Conservation (phyloP, 106 monocot species). For the Chionographis japonica region DNA sequence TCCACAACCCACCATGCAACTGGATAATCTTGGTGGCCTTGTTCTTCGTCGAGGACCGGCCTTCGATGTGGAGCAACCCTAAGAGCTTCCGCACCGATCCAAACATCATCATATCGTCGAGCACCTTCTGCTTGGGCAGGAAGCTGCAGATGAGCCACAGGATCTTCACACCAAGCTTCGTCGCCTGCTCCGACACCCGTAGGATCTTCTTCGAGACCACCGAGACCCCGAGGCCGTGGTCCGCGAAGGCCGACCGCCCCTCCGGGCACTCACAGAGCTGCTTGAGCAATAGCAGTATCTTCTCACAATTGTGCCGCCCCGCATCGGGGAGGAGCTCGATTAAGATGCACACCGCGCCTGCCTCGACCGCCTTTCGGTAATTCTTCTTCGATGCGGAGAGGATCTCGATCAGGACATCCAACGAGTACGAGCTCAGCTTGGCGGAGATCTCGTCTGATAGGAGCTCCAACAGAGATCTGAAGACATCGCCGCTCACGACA, state of each 20-base stretch:
- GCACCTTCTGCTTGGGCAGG: slow-evolving; percentile 41
- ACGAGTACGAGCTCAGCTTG: slow-evolving; percentile 39
- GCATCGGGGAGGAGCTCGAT: slow-evolving; percentile 69
- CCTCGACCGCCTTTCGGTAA: slow-evolving; percentile 45
- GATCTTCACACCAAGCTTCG: slow-evolving; percentile 64
- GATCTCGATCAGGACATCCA: slow-evolving; percentile 52
- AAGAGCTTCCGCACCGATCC: slow-evolving; percentile 66
- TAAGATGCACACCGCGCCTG: slow-evolving; percentile 52
- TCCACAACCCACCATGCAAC: slow-evolving; percentile 53
- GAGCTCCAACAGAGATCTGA: slow-evolving; percentile 64
- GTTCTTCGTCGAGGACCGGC: slow-evolving; percentile 44
- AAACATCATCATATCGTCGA: slow-evolving; percentile 59
- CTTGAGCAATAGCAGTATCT: slow-evolving; percentile 49
- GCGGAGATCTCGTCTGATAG: slow-evolving; percentile 59
- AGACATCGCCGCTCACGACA: slow-evolving; percentile 16
- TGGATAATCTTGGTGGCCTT: slow-evolving; percentile 52
- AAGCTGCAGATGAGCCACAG: slow-evolving; percentile 55
- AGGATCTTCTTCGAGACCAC: slow-evolving; percentile 58
- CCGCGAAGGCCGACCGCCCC: slow-evolving; percentile 57
- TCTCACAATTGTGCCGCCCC: slow-evolving; percentile 43
- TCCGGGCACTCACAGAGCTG: slow-evolving; percentile 69
- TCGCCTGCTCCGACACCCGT: slow-evolving; percentile 57
- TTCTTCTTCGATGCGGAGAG: slow-evolving; percentile 33
- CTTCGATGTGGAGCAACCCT: slow-evolving; percentile 46
- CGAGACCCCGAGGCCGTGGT: slow-evolving; percentile 54